Conservation (phyloP, 495 filamentous ascomycete species). For the Aeminium ludgeri region DNA sequence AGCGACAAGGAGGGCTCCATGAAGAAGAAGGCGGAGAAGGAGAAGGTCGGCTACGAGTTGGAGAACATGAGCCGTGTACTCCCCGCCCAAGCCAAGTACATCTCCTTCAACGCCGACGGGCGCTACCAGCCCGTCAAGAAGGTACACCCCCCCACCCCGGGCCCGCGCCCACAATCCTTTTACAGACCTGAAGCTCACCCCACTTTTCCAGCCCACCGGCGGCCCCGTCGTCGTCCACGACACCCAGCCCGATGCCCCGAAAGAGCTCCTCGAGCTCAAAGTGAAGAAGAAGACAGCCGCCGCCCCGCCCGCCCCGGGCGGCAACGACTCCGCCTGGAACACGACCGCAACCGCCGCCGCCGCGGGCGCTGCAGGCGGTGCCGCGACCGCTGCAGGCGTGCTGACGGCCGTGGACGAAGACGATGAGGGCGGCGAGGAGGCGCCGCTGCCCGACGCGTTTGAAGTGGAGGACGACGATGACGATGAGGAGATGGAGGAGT, state of each 20-base stretch:
- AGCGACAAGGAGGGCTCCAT: slow-evolving; percentile 33
- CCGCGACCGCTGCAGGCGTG: slow-evolving; percentile 61
- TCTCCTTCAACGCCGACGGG: slow-evolving; percentile 64
- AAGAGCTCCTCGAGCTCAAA: slow-evolving; percentile 69
- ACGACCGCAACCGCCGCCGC: slow-evolving; percentile 19
- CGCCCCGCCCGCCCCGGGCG: slow-evolving; percentile 23
- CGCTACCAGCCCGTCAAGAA: slow-evolving; percentile 94
- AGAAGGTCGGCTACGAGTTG: slow-evolving; percentile 88
- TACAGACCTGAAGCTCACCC: too few species aligned
- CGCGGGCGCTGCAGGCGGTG: slow-evolving; percentile 29
- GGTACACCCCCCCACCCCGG: slow-evolving; percentile 33
- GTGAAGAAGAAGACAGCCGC: slow-evolving; percentile 52
- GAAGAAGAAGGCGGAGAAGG: slow-evolving; percentile 83
- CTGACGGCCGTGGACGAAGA: slow-evolving; percentile 77
- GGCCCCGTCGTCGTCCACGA: slow-evolving; percentile 86
- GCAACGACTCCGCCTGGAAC: neutral
- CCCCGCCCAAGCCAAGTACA: slow-evolving; percentile 84
- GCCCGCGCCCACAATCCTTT: slow-evolving; percentile 1
- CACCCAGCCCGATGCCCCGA: slow-evolving; percentile 59
- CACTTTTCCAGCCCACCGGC: slow-evolving; percentile 58
- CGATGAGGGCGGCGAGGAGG: slow-evolving; percentile 67
- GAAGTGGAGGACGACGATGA: slow-evolving; percentile 66
- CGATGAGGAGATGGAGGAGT: slow-evolving; percentile 26
- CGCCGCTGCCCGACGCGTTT: slow-evolving; percentile 62
- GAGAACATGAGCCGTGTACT: slow-evolving; percentile 95